These are phyloP conservation scores for Colletotrichum tropicicola DNA, from an alignment of 2,329 filamentous ascomycete species.

Conservation along the genomic window DNA sequence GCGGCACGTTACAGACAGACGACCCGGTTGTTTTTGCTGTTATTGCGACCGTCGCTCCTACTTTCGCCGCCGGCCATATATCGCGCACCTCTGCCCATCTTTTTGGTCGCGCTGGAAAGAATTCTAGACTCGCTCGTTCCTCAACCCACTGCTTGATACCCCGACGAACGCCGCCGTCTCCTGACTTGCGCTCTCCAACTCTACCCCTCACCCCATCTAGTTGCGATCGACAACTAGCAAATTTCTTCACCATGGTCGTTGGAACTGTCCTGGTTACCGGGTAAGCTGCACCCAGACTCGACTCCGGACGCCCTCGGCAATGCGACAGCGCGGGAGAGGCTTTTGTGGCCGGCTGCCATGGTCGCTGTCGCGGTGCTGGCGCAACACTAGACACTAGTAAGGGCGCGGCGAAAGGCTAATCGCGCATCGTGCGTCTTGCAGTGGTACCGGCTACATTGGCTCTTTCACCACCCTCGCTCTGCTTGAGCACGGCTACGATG, in stretches of 20 bases:
- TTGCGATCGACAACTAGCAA: constrained; percentile 20
- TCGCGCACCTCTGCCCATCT: constrained; percentile 1
- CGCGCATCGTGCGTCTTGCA: constrained; percentile 48
- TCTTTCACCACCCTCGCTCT: constrained; percentile 95
- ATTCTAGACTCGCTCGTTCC: not conserved
- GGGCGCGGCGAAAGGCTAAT: constrained; percentile 5
- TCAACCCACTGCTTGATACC: constrained; percentile 26
- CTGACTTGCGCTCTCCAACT: not conserved
- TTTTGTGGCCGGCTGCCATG: not conserved
- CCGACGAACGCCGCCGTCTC: not conserved
- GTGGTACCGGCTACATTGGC: constrained; percentile 98
- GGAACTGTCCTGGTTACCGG: constrained; percentile 93
- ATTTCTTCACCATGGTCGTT: constrained; percentile 70
- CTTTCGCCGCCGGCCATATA: constrained; percentile 19
- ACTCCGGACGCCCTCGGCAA: not conserved
- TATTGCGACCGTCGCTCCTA: constrained; percentile 27
- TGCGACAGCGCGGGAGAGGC: not conserved
- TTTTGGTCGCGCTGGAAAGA: not conserved
- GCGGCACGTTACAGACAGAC: constrained; percentile 28
- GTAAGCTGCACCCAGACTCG: constrained; percentile 61
- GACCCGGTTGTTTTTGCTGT: constrained; percentile 18
- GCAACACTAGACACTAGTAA: not conserved
- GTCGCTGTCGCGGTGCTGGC: constrained; percentile 10
- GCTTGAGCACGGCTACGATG: constrained; percentile 93
- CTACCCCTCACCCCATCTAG: constrained; percentile 9